These are phyloP conservation scores for Logfia minima DNA, from an alignment of 129 eudicot genomes.

Conservation along the genomic window DNA sequence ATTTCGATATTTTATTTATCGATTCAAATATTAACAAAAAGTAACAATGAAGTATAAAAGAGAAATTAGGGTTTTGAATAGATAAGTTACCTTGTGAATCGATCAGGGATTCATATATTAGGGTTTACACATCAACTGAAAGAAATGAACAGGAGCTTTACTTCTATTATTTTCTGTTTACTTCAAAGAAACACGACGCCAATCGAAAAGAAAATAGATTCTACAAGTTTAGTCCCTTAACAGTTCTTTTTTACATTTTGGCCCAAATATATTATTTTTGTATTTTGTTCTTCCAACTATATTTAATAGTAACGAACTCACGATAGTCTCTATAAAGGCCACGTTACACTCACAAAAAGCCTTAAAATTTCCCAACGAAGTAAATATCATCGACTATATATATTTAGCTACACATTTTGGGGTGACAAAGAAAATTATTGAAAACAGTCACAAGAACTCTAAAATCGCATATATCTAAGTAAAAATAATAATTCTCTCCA, in stretches of 20 bases:
- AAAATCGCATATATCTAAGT: too few species aligned
- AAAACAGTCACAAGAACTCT: too few species aligned
- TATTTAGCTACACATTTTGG: too few species aligned
- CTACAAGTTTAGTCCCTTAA: conserved; percentile 4
- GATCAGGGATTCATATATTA: not conserved
- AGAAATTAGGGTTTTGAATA: conserved; percentile 18
- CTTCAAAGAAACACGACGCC: conserved; percentile 6
- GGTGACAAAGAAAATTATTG: too few species aligned
- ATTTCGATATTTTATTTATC: not conserved
- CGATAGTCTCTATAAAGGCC: too few species aligned
- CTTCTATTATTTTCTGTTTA: conserved; percentile 18
- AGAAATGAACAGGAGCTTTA: not conserved
- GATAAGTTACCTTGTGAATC: conserved; percentile 25
- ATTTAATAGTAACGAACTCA: too few species aligned
- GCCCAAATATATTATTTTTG: too few species aligned
- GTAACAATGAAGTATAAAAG: not conserved
- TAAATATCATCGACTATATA: too few species aligned
- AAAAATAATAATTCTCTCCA: too few species aligned
- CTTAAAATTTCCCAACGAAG: too few species aligned
- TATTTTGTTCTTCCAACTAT: too few species aligned
- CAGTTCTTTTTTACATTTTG: not conserved
- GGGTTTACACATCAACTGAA: conserved; percentile 6
- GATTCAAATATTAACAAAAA: not conserved
- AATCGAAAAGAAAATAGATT: not conserved
- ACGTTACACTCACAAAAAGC: too few species aligned